Evolutionary conservation across 768 basidiomycete species (phyloP), one percentile per base, ranked within the genome.

Genomic region (Serendipita sp.): DNA sequence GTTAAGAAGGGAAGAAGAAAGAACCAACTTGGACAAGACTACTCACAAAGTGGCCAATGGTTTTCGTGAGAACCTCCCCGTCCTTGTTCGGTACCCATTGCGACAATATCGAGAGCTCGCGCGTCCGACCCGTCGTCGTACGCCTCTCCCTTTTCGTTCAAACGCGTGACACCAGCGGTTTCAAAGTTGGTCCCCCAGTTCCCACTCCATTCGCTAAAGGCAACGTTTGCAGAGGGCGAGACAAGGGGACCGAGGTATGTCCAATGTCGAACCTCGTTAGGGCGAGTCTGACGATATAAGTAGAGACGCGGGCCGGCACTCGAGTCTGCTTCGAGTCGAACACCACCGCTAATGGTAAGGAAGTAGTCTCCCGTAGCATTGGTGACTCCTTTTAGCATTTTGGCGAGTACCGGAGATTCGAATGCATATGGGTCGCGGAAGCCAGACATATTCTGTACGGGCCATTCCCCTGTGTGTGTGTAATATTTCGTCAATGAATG

Each of bases 341-440:
- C 51, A 7, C 70, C 70, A 18, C 70, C 70, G 13, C 67, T 68
- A 63, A 70, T 64, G 65, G 70, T 68, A 0, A 64, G 8, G 46
- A 69, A 68, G 45, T 63, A 63, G 15, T 56, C 30, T 52, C 66
- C 68, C 2, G 67, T 64, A 1, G 65, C 66, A 30, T 63, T 65
- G 10, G 38, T 47, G 44, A 60, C 34, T 4, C 28, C 47, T 52
- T 63, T 47, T 23, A 68, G 56, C 56, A 60, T 15, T 15, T 38
- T 58, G 28, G 51, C n/a, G 2, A 69, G 67, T 15, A 52, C 23
- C 13, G 69, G 63, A 16, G 69, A 69, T 5, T 65, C 41, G 66
- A 70, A 70, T 36, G 66, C 64, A 54, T 70, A 70, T 1, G 70
- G 70, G 30, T 70, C 70, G 8, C 70, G 63, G 65, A 68, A 70